A percentile compares a stretch with the other conserved stretches of the same genome.
Evolutionary conservation across 73 alveolate species (phyloP).

Genomic region (Diophrys appendiculata): DNA sequence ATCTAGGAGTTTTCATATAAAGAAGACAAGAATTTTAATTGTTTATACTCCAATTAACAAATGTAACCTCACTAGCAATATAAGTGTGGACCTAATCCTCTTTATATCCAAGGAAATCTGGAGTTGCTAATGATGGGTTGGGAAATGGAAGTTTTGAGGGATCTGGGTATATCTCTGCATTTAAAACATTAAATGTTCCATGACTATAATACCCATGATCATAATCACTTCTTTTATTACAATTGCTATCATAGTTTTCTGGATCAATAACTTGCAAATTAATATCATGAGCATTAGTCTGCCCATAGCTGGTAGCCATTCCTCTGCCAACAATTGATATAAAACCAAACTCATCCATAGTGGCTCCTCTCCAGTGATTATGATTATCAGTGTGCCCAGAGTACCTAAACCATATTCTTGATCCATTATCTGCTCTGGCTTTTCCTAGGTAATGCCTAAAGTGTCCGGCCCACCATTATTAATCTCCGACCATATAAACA

Average conservation of each 20-base stretch:
- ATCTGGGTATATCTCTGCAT: too few species aligned
- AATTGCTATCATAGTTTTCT: neutral
- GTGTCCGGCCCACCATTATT: too few species aligned
- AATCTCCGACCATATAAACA: neutral
- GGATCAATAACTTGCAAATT: neutral
- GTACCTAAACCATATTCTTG: neutral
- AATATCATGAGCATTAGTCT: neutral
- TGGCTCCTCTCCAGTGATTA: neutral
- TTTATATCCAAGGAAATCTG: too few species aligned
- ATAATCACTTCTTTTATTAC: neutral
- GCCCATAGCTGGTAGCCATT: neutral
- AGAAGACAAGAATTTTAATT: too few species aligned
- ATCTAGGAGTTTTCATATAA: too few species aligned
- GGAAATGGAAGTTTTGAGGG: too few species aligned
- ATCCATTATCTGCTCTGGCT: neutral
- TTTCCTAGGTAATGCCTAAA: neutral
- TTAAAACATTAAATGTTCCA: too few species aligned
- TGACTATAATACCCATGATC: neutral
- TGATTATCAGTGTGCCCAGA: neutral
- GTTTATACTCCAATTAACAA: too few species aligned
- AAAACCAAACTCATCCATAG: neutral
- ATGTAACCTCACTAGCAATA: too few species aligned
- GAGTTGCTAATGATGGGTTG: too few species aligned
- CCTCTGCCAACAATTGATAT: neutral
- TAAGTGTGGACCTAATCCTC: too few species aligned